phyloP scores from a whole-genome alignment of 441 rosid genomes.

The Oxalis stricta region DNA sequence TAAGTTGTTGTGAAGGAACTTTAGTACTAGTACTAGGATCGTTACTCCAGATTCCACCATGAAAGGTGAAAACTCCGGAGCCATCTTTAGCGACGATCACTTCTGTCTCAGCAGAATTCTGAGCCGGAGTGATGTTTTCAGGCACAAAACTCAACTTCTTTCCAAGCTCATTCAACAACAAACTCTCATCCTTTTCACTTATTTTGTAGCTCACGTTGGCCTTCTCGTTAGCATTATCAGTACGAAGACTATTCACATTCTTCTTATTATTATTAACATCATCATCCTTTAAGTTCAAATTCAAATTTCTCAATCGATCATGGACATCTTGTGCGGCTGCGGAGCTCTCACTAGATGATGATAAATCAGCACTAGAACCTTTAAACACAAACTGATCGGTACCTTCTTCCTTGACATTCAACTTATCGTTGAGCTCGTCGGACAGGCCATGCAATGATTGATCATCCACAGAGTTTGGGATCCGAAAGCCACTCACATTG shows the following conservation, averaged over 20 bases:
- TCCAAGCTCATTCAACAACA: slow-evolving; percentile 38
- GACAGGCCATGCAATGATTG: slow-evolving; percentile 34
- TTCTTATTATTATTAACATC: no score
- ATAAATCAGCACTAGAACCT: slow-evolving; percentile 6
- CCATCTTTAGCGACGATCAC: slow-evolving; percentile 10
- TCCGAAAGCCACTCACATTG: slow-evolving; percentile 8
- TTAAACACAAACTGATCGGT: slow-evolving; percentile 8
- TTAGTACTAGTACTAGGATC: slow-evolving; percentile 13
- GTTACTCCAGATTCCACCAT: slow-evolving; percentile 18
- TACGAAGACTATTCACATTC: slow-evolving; percentile 7
- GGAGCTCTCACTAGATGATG: slow-evolving; percentile 14
- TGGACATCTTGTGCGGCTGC: slow-evolving; percentile 21
- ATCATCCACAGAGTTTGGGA: slow-evolving; percentile 15
- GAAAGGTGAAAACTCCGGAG: slow-evolving; percentile 21
- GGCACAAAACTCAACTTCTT: slow-evolving; percentile 36
- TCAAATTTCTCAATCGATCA: slow-evolving; percentile 37
- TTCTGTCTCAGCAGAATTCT: slow-evolving; percentile 13
- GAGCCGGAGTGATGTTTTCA: slow-evolving; percentile 13
- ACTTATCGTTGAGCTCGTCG: slow-evolving; percentile 34
- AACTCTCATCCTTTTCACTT: slow-evolving; percentile 28
- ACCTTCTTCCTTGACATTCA: slow-evolving; percentile 21
- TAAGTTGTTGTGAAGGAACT: slow-evolving; percentile 14
- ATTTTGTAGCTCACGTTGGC: slow-evolving; percentile 6
- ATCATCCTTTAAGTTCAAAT: slow-evolving; percentile 36
- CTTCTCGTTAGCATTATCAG: slow-evolving; percentile 7